Conservation (phyloP, 176 grass and related monocot species). For the Aegilops sharonensis region DNA sequence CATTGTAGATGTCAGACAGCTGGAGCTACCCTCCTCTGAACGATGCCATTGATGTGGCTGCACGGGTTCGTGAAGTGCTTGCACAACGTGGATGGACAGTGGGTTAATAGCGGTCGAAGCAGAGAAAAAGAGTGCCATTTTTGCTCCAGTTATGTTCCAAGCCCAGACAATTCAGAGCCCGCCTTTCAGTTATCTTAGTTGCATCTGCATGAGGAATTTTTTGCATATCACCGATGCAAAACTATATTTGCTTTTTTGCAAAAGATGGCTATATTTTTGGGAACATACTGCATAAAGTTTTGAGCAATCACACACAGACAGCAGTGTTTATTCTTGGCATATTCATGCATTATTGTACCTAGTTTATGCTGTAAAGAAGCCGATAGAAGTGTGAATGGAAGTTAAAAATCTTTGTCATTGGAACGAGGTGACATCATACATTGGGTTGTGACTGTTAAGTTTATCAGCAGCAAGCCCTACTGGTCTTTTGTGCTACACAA, state of each 20-base stretch:
- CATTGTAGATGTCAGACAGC: constrained; percentile 70
- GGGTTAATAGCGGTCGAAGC: constrained; percentile 25
- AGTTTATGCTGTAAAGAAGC: not conserved
- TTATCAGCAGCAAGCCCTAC: not conserved
- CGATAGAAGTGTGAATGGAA: not conserved
- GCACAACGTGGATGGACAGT: constrained; percentile 66
- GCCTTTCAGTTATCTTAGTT: not conserved
- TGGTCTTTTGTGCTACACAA: not conserved
- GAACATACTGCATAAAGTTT: not conserved
- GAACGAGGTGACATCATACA: not conserved
- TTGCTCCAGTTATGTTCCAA: not conserved
- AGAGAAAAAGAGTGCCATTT: not conserved
- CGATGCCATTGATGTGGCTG: constrained; percentile 57
- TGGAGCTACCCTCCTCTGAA: constrained; percentile 92
- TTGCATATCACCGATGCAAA: not conserved
- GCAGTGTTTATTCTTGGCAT: not conserved
- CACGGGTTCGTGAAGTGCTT: constrained; percentile 54
- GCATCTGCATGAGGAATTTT: not conserved
- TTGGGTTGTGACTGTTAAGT: constrained; percentile 28
- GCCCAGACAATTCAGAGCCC: not conserved
- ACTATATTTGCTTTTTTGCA: not conserved
- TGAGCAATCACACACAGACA: not conserved
- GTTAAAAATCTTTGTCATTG: not conserved
- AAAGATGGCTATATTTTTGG: not conserved
- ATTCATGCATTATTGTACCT: not conserved